Percentiles rank a stretch among this genome's conserved stretches.
Conservation (phyloP, 2,329 filamentous ascomycete genomes). For the Penicillium sp. region DNA sequence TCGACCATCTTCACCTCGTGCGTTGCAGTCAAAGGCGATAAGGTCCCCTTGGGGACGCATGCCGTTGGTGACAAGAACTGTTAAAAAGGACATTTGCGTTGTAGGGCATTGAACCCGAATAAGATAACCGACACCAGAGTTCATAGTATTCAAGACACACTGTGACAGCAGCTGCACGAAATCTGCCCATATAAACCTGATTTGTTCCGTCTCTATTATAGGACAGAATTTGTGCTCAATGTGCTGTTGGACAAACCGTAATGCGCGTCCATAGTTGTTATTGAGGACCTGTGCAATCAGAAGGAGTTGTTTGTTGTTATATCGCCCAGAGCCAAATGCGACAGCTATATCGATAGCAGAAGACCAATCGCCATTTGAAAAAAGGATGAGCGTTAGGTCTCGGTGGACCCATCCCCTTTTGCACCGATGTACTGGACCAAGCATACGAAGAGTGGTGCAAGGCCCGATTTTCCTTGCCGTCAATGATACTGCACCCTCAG, state of each 20-base stretch:
- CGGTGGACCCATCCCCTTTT: not conserved
- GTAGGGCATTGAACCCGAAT: not conserved
- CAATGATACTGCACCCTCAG: too few species aligned
- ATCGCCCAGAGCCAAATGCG: not conserved
- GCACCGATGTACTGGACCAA: not conserved
- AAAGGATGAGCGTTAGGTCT: not conserved
- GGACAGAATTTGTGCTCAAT: not conserved
- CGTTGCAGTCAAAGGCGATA: not conserved
- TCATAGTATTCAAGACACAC: not conserved
- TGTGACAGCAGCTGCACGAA: not conserved
- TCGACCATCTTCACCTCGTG: not conserved
- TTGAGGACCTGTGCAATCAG: not conserved
- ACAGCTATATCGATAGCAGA: not conserved
- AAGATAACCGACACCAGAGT: not conserved
- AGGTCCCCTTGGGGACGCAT: not conserved
- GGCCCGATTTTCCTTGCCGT: not conserved
- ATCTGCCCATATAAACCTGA: not conserved
- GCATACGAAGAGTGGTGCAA: not conserved
- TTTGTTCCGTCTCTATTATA: not conserved
- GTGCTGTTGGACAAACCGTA: not conserved
- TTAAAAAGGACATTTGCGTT: not conserved
- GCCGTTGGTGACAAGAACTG: not conserved
- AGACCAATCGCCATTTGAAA: not conserved
- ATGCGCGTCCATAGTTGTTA: not conserved
- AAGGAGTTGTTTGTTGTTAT: not conserved